These are phyloP conservation scores for Diaporthe sp. DNA, from an alignment of 2,329 filamentous ascomycete species.

Conservation along the genomic window DNA sequence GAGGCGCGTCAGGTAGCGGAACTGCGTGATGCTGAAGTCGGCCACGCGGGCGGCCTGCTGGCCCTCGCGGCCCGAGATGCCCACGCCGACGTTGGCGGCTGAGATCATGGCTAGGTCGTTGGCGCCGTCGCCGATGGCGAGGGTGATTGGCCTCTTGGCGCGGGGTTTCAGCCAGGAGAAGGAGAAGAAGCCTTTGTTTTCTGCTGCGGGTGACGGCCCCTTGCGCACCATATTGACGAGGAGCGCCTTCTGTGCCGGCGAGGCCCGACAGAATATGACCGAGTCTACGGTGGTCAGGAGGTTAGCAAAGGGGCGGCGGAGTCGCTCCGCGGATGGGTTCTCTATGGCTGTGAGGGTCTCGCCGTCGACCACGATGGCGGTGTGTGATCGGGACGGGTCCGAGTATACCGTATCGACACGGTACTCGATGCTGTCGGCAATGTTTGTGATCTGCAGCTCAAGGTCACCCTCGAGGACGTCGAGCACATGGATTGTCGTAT, in stretches of 20 bases:
- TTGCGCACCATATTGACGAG: slow-evolving; percentile 83
- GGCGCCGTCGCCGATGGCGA: too few relatives aligned
- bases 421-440: slow-evolving; percentile 74
- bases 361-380: slow-evolving; percentile 91
- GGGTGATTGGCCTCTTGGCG: neutral
- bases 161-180: neutral
- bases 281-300: slow-evolving; percentile 87
- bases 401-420: neutral
- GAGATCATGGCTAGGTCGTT: too few relatives aligned
- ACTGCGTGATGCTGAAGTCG: too few relatives aligned
- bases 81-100: too few relatives aligned
- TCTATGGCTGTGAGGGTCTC: slow-evolving; percentile 48
- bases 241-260: slow-evolving; percentile 89
- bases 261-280: slow-evolving; percentile 93
- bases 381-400: slow-evolving; percentile 64
- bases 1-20: too few relatives aligned
- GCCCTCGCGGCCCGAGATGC: too few relatives aligned
- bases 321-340: slow-evolving; percentile 38
- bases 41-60: too few relatives aligned
- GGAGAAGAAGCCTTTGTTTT: neutral
- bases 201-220: slow-evolving; percentile 37
- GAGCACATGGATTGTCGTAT: slow-evolving; percentile 81
- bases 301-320: slow-evolving; percentile 77
- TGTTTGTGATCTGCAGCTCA: slow-evolving; percentile 73
- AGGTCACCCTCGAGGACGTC: slow-evolving; percentile 75